Evolutionary conservation across 768 basidiomycete species (phyloP).

Genomic region (Trametes elegans): DNA sequence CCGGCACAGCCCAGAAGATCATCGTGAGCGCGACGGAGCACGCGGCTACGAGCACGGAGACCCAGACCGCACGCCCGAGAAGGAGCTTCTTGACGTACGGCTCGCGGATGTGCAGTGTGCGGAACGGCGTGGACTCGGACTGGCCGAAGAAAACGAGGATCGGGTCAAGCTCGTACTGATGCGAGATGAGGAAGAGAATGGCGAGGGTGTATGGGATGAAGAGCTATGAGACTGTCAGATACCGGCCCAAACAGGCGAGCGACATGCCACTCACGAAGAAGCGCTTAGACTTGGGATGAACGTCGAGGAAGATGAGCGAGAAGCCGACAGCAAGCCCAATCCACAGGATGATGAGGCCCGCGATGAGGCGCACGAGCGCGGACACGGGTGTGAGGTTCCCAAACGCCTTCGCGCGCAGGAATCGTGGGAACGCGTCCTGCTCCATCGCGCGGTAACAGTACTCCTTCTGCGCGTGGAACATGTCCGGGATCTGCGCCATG

Average conservation of each 20-base stretch:
- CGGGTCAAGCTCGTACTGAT: conserved; percentile 97
- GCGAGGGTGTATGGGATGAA: conserved; percentile 93
- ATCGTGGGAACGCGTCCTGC: conserved; percentile 91
- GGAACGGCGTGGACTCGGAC: conserved; percentile 97
- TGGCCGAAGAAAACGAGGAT: conserved; percentile 90
- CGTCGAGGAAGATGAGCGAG: conserved; percentile 90
- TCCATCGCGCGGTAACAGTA: conserved; percentile 97
- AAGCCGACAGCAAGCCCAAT: conserved; percentile 91
- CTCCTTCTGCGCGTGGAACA: conserved; percentile 97
- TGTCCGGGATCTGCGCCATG: conserved; percentile 91
- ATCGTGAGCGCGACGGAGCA: conserved; percentile 81
- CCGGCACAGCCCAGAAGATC: conserved; percentile 95
- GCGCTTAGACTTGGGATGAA: conserved; percentile 86
- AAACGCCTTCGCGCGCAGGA: conserved; percentile 96
- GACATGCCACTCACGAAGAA: conserved; percentile 77
- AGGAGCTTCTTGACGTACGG: conserved; percentile 92
- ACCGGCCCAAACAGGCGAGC: conserved; percentile 1
- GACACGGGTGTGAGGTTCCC: conserved; percentile 94
- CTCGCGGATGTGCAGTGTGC: conserved; percentile 87
- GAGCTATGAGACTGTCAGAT: conserved; percentile 49
- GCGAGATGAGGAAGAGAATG: conserved; percentile 86
- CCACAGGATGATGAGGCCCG: conserved; percentile 88
- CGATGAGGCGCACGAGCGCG: conserved; percentile 79
- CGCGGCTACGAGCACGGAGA: conserved; percentile 72
- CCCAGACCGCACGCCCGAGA: conserved; percentile 89